A percentile compares a stretch with the other conserved stretches of the same genome.
These are phyloP conservation scores for Solanum gracilifrons DNA, from an alignment of 257 asterid species.

Conservation along the genomic window DNA sequence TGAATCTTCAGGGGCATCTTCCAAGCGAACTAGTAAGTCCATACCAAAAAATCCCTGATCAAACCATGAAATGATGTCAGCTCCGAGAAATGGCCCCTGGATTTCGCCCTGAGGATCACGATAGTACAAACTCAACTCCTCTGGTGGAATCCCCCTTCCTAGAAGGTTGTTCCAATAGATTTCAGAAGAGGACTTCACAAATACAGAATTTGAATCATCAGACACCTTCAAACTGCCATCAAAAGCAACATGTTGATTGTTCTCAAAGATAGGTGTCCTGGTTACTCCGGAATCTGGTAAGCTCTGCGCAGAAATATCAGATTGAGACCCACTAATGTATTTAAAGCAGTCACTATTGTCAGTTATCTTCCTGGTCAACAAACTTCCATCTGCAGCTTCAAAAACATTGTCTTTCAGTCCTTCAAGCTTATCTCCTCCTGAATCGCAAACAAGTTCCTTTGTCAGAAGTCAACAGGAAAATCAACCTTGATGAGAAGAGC, in stretches of 20 bases:
- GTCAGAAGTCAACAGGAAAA: slow-evolving; percentile 8
- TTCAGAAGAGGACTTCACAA: slow-evolving; percentile 29
- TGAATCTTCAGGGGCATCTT: slow-evolving; percentile 68
- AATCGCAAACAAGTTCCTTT: neutral
- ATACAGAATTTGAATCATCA: slow-evolving; percentile 31
- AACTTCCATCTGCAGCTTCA: slow-evolving; percentile 14
- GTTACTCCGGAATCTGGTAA: slow-evolving; percentile 23
- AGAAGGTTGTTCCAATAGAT: slow-evolving; percentile 37
- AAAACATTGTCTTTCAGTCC: slow-evolving; percentile 21
- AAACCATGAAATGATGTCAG: slow-evolving; percentile 88
- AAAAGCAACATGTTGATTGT: slow-evolving; percentile 11
- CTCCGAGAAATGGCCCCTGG: slow-evolving; percentile 98
- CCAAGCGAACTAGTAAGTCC: slow-evolving; percentile 87
- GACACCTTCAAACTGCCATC: slow-evolving; percentile 29
- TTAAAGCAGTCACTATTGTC: slow-evolving; percentile 14
- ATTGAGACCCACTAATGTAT: slow-evolving; percentile 20
- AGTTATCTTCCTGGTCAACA: slow-evolving; percentile 1
- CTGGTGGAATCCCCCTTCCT: slow-evolving; percentile 49
- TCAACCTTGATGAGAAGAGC: neutral
- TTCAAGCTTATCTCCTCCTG: slow-evolving; percentile 26
- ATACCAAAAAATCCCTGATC: slow-evolving; percentile 96
- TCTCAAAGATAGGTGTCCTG: slow-evolving; percentile 24
- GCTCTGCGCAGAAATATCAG: slow-evolving; percentile 22
- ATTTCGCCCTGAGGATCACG: slow-evolving; percentile 95
- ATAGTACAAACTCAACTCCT: slow-evolving; percentile 79